Percentiles rank a stretch among this genome's conserved stretches.
phyloP scores from a whole-genome alignment of 2,329 filamentous ascomycete species.

The Orbilia ellipsospora region DNA sequence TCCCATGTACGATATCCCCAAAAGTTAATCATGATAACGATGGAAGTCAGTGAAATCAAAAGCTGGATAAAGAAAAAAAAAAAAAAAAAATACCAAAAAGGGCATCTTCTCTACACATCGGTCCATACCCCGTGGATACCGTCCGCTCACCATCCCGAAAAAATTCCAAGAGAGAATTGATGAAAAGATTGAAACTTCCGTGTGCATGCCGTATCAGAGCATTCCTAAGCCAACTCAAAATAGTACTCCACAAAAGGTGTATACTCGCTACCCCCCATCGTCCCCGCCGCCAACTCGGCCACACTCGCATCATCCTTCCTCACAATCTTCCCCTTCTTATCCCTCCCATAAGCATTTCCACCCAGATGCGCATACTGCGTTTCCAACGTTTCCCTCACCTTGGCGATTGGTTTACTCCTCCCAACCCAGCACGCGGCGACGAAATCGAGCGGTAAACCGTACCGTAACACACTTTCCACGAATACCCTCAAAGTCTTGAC shows the following conservation, averaged over 20 bases:
- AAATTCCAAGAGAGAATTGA: constrained; percentile 8
- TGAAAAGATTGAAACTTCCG: constrained; percentile 5
- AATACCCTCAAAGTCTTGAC: constrained; percentile 91
- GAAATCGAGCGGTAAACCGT: constrained; percentile 90
- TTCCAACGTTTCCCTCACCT: constrained; percentile 82
- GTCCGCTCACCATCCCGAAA: background rate
- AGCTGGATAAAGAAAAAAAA: background rate
- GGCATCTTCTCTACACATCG: constrained; percentile 1
- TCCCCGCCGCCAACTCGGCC: constrained; percentile 84
- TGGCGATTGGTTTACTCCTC: constrained; percentile 78
- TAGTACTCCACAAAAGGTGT: constrained; percentile 98
- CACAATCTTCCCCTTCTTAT: constrained; percentile 86
- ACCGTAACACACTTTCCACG: constrained; percentile 96
- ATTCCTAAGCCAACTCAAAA: constrained; percentile 74
- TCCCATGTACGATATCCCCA: constrained; percentile 18
- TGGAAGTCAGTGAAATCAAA: constrained; percentile 2
- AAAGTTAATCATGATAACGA: constrained; percentile 20
- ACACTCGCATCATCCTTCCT: constrained; percentile 86
- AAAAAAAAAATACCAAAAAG: constrained; percentile 9
- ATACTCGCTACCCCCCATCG: constrained; percentile 80
- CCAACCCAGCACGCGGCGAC: constrained; percentile 70
- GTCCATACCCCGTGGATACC: constrained; percentile 9
- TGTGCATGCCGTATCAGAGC: background rate
- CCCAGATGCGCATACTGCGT: constrained; percentile 88
- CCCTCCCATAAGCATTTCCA: constrained; percentile 90